phyloP scores from a whole-genome alignment of 257 asterid genomes.

The Prunella vulgaris region DNA sequence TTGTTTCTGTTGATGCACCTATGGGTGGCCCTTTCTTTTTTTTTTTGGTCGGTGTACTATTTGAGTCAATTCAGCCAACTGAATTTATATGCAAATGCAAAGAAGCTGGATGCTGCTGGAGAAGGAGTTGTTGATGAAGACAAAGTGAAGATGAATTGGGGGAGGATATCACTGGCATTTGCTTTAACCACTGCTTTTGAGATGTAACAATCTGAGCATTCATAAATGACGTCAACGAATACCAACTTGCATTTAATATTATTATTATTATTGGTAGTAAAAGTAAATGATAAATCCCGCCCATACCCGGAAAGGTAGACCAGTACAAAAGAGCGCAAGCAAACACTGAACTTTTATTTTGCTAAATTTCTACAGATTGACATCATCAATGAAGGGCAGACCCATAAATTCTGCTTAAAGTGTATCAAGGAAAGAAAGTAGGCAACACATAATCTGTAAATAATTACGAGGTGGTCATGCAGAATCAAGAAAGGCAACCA shows the following conservation, averaged over 20 bases:
- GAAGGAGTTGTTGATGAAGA: constrained; percentile 36
- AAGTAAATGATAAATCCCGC: constrained; percentile 22
- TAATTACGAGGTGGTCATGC: not conserved
- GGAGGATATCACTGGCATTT: constrained; percentile 61
- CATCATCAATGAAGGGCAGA: constrained; percentile 20
- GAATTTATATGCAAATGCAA: constrained; percentile 42
- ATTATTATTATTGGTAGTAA: not conserved
- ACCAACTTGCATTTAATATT: constrained; percentile 52
- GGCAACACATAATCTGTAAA: not conserved
- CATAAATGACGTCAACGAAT: constrained; percentile 67
- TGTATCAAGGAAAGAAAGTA: not conserved
- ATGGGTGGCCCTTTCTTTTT: constrained; percentile 53
- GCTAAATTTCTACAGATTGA: constrained; percentile 16
- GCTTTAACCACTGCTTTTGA: constrained; percentile 91
- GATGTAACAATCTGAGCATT: constrained; percentile 56
- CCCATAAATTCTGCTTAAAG: constrained; percentile 17
- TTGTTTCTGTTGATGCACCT: constrained; percentile 51
- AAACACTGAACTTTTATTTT: not conserved
- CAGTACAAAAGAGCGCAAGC: constrained; percentile 7
- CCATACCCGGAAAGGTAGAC: constrained; percentile 16
- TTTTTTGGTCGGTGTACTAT: not conserved
- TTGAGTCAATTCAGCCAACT: constrained; percentile 65
- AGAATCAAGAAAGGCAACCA: not conserved
- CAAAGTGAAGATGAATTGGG: constrained; percentile 67
- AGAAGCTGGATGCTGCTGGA: constrained; percentile 64